Percentiles rank a stretch among this genome's conserved stretches.
Evolutionary conservation across 2,329 filamentous ascomycete genomes (phyloP).

Genomic region (Orbilia javanica): DNA sequence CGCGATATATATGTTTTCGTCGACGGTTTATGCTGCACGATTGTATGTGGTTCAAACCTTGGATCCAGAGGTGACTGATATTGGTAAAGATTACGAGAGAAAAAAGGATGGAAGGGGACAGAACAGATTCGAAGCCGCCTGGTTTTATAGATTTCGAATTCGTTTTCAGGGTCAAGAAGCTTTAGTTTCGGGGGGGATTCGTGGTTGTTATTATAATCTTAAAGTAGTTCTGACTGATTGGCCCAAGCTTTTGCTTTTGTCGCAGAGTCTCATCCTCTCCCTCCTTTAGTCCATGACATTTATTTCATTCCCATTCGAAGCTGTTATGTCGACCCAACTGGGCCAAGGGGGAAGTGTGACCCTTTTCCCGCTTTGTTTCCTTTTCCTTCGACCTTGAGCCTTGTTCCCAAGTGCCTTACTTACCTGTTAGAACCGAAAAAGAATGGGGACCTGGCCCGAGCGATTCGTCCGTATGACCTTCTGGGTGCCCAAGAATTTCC

Average conservation of each 20-base stretch:
- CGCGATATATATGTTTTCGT: not conserved
- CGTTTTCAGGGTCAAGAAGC: not conserved
- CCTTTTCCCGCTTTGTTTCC: slow-evolving; percentile 24
- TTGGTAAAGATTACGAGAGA: slow-evolving; percentile 3
- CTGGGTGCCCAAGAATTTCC: not conserved
- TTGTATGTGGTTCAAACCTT: no score
- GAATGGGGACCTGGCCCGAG: not conserved
- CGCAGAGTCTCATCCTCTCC: slow-evolving; percentile 12
- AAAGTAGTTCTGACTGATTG: not conserved
- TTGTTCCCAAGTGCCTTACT: no score
- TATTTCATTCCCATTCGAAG: not conserved
- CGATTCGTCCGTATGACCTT: slow-evolving; percentile 10
- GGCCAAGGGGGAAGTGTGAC: slow-evolving; percentile 15
- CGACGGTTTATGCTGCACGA: no score
- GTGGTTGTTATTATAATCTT: slow-evolving; percentile 5
- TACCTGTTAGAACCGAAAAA: not conserved
- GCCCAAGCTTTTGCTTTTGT: slow-evolving; percentile 28
- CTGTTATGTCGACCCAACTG: not conserved
- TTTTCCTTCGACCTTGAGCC: not conserved
- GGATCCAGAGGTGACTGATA: not conserved
- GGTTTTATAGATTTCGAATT: no score
- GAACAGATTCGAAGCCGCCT: no score
- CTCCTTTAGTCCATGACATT: slow-evolving; percentile 10
- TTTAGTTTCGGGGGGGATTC: not conserved
- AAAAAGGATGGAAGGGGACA: not conserved